These are phyloP conservation scores for Heterobasidion parviporum DNA, from an alignment of 1,284 basidiomycete species.

Conservation along the genomic window DNA sequence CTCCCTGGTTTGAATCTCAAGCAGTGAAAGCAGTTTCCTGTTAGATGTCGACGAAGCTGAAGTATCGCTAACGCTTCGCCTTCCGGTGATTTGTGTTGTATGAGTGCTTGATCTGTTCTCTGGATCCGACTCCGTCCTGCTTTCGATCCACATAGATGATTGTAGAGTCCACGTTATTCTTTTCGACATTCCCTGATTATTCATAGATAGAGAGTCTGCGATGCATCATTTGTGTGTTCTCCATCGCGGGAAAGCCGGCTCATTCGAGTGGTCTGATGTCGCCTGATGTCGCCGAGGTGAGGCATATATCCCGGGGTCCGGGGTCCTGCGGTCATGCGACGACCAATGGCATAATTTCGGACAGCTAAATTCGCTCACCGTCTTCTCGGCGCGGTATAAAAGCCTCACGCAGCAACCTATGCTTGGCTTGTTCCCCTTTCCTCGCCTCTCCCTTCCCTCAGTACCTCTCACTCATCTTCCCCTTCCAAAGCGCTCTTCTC, in stretches of 20 bases:
- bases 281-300: background rate
- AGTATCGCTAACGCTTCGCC: no score
- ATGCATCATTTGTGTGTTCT: background rate
- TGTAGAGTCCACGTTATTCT: no score
- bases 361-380: conserved; percentile 1
- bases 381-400: background rate
- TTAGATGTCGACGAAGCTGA: background rate
- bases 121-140: no score
- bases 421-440: background rate
- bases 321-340: background rate
- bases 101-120: no score
- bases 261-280: no score
- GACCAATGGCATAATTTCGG: conserved; percentile 3
- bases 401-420: background rate
- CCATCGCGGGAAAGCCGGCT: background rate
- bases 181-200: background rate
- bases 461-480: background rate
- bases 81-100: no score
- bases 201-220: background rate
- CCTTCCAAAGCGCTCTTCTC: background rate
- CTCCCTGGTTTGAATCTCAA: conserved; percentile 17
- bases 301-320: background rate
- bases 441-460: background rate
- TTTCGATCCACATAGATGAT: no score
- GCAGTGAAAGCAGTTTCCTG: conserved; percentile 1